These are phyloP conservation scores for Leptosphaerulina australis DNA, from an alignment of 2,329 filamentous ascomycete species.

Conservation along the genomic window DNA sequence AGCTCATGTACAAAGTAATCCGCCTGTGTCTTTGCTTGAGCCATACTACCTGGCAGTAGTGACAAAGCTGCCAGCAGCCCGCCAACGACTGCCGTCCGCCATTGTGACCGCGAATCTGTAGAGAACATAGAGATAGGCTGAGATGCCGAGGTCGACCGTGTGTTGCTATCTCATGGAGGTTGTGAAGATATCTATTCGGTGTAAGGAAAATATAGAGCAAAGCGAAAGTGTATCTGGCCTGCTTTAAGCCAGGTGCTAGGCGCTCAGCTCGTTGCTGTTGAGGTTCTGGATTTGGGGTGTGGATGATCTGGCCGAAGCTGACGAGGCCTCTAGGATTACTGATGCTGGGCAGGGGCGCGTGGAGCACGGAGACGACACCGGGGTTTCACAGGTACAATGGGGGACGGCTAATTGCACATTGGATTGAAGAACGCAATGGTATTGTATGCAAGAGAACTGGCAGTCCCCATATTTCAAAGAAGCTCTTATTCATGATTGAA, in stretches of 20 bases:
- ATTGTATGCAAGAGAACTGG: not conserved
- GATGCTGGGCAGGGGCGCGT: constrained; percentile 14
- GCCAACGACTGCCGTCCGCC: constrained; percentile 43
- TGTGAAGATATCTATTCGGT: not conserved
- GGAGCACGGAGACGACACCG: constrained; percentile 2
- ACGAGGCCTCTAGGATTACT: constrained; percentile 33
- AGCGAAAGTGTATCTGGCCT: constrained; percentile 2
- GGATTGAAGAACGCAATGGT: not conserved
- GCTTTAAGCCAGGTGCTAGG: constrained; percentile 10
- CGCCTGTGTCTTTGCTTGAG: constrained; percentile 65
- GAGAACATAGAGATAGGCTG: constrained; percentile 31
- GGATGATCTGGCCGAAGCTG: constrained; percentile 41
- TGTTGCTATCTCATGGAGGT: constrained; percentile 46
- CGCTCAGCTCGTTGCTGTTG: constrained; percentile 13
- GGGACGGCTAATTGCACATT: not conserved
- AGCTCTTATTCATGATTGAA: constrained; percentile 8
- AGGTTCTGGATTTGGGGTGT: constrained; percentile 22
- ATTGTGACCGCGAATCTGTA: constrained; percentile 36
- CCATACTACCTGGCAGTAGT: constrained; percentile 44
- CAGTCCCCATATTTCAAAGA: not conserved
- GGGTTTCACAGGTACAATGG: constrained; percentile 1
- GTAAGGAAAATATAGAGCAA: not conserved
- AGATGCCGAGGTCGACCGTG: constrained; percentile 28
- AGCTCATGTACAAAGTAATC: constrained; percentile 90
- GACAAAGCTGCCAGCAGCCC: constrained; percentile 41